A percentile compares a stretch with the other conserved stretches of the same genome.
These are phyloP conservation scores for Azolla pinnata DNA, from an alignment of 75 land plant genomes.

Conservation along the genomic window DNA sequence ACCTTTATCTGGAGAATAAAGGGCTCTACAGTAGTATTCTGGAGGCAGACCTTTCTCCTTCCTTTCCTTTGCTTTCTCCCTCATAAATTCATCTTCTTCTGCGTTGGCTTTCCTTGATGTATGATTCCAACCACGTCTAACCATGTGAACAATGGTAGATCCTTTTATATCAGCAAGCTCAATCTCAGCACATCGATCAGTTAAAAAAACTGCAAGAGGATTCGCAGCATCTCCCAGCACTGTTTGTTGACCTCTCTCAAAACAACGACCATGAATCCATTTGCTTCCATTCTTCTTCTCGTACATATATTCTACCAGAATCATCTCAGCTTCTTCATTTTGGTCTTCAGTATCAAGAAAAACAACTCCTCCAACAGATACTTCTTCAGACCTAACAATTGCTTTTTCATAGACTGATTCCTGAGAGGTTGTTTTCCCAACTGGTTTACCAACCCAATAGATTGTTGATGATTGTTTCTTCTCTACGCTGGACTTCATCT, in stretches of 20 bases:
- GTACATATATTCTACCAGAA: constrained; percentile 79
- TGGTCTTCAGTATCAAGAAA: constrained; percentile 30
- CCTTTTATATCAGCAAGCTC: constrained; percentile 44
- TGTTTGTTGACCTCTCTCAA: constrained; percentile 50
- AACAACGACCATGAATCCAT: constrained; percentile 68
- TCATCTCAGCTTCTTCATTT: constrained; percentile 26
- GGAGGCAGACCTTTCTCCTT: constrained; percentile 60
- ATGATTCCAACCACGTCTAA: constrained; percentile 53
- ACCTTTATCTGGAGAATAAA: constrained; percentile 79
- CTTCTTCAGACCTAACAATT: constrained; percentile 23
- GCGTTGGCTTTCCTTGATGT: constrained; percentile 50
- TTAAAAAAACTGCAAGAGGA: constrained; percentile 69
- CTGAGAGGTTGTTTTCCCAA: constrained; percentile 33
- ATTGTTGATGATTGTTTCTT: too few species aligned
- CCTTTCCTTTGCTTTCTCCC: constrained; percentile 55
- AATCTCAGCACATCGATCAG: constrained; percentile 56
- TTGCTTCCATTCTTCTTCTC: constrained; percentile 43
- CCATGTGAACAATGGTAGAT: constrained; percentile 40
- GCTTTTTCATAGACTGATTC: constrained; percentile 45
- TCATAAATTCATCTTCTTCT: constrained; percentile 39
- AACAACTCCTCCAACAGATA: constrained; percentile 56
- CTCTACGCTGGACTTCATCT: constrained; percentile 11
- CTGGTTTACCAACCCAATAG: constrained; percentile 51
- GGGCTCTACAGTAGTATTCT: constrained; percentile 64
- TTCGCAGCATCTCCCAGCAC: constrained; percentile 74